Evolutionary conservation across 108 stramenopile species (phyloP).

Genomic region (Nitzschia sp.): DNA sequence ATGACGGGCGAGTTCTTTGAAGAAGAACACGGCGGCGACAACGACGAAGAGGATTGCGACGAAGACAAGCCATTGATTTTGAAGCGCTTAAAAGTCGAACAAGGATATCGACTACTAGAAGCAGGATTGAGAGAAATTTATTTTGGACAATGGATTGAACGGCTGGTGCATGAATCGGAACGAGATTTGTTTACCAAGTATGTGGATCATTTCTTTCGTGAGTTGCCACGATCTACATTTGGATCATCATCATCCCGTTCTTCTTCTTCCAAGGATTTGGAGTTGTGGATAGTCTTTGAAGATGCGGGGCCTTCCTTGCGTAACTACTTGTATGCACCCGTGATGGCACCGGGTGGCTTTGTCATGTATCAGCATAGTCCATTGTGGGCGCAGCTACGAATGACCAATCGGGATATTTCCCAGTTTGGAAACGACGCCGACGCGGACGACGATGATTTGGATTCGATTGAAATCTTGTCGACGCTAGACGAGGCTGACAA

Average conservation of each 20-base stretch:
- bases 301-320: conserved; percentile 78
- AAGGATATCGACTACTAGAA: conserved; percentile 65
- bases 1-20: neutral
- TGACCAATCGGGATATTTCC: neutral
- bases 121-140: conserved; percentile 84
- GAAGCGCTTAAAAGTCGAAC: conserved; percentile 70
- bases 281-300: conserved; percentile 86
- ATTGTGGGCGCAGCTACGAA: conserved; percentile 73
- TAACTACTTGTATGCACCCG: conserved; percentile 70
- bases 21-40: neutral
- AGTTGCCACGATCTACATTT: conserved; percentile 37
- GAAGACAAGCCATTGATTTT: conserved; percentile 61
- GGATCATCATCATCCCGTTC: conserved; percentile 36
- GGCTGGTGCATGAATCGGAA: conserved; percentile 36
- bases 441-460: neutral
- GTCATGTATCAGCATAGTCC: conserved; percentile 73
- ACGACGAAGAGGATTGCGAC: conserved; percentile 45
- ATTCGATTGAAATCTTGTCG: neutral
- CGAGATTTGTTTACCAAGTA: conserved; percentile 60
- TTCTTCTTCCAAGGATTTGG: conserved; percentile 44
- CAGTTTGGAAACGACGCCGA: neutral
- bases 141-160: conserved; percentile 64
- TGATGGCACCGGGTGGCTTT: conserved; percentile 45
- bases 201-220: conserved; percentile 84
- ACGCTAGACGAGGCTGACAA: neutral